Evolutionary conservation across 768 basidiomycete genomes (phyloP).

Genomic region (Leccinum sublutescens): DNA sequence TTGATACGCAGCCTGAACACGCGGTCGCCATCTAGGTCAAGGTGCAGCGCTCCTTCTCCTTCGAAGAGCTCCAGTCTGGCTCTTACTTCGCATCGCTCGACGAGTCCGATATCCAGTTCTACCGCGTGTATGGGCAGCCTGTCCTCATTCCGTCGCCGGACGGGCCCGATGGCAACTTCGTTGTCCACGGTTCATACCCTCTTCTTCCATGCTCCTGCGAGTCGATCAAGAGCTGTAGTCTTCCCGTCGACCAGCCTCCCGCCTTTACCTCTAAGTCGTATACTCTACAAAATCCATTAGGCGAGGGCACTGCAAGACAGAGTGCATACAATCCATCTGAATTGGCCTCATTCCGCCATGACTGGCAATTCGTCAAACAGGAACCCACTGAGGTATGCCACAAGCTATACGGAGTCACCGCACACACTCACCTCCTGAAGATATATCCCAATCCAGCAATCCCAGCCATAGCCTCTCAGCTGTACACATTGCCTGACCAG

Average conservation of each 20-base stretch:
- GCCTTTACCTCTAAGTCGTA: conserved; percentile 27
- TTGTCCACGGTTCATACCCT: conserved; percentile 12
- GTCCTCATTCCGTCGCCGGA: conserved; percentile 30
- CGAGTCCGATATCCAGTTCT: conserved; percentile 34
- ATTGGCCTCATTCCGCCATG: conserved; percentile 1
- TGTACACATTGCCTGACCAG: conserved; percentile 18
- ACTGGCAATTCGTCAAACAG: conserved; percentile 27
- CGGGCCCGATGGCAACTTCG: conserved; percentile 21
- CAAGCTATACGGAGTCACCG: neutral
- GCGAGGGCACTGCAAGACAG: conserved; percentile 8
- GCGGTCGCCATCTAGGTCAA: conserved; percentile 20
- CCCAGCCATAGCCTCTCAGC: conserved; percentile 7
- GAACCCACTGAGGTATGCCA: conserved; percentile 26
- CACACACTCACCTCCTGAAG: conserved; percentile 17
- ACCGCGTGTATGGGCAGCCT: conserved; percentile 32
- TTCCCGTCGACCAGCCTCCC: conserved; percentile 6
- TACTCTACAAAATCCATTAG: conserved; percentile 29
- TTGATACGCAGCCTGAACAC: neutral
- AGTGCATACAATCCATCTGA: neutral
- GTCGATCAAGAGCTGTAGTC: neutral
- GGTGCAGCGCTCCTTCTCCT: conserved; percentile 32
- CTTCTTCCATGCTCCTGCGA: conserved; percentile 1
- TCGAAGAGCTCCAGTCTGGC: conserved; percentile 36
- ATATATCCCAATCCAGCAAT: conserved; percentile 15
- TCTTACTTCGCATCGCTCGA: conserved; percentile 30